Evolutionary conservation across 441 rosid species (phyloP).

Genomic region (Kokia cookei): DNA sequence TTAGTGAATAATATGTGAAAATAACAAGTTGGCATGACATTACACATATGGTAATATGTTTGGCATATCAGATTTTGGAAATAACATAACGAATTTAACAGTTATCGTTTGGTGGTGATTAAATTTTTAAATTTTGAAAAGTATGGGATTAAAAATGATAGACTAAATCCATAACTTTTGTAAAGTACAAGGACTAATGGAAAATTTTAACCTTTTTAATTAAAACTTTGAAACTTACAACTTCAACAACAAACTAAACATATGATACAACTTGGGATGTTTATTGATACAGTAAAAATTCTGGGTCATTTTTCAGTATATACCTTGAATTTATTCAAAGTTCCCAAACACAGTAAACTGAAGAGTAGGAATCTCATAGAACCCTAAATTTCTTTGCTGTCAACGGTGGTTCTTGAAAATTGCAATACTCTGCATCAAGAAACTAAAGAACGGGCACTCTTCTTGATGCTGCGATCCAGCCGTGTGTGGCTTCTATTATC

Average conservation of each 20-base stretch:
- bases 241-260: neutral
- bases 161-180: too few relatives aligned
- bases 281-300: neutral
- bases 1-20: too few relatives aligned
- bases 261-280: neutral
- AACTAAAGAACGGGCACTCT: conserved; percentile 40
- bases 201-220: too few relatives aligned
- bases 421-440: conserved; percentile 20
- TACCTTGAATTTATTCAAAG: neutral
- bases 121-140: too few relatives aligned
- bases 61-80: too few relatives aligned
- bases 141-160: too few relatives aligned
- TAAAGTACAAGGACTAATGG: too few relatives aligned
- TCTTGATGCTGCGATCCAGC: conserved; percentile 31
- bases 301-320: neutral
- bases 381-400: neutral
- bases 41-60: too few relatives aligned
- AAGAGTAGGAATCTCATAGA: neutral
- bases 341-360: neutral
- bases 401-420: neutral
- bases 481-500: conserved; percentile 22
- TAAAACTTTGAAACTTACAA: neutral
- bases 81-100: too few relatives aligned
- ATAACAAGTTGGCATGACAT: too few relatives aligned
- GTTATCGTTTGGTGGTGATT: too few relatives aligned